Conservation (phyloP, 768 basidiomycete genomes). For the Rhizopogon rudus region DNA sequence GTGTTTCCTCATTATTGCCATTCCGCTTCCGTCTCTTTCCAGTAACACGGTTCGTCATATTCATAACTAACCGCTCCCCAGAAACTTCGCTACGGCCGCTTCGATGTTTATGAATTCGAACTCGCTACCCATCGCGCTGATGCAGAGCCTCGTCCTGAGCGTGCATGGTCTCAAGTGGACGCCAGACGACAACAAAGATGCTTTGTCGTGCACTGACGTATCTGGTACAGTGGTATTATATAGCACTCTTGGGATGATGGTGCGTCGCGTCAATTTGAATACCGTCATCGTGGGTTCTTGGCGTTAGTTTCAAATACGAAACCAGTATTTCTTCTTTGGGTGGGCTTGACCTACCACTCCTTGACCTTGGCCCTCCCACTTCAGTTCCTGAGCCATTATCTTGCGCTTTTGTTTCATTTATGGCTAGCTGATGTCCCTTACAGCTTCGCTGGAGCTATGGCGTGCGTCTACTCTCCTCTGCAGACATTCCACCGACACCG, state of each 20-base stretch:
- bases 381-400: background rate
- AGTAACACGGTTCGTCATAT: background rate
- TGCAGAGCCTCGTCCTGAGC: conserved; percentile 83
- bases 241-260: conserved; percentile 94
- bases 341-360: background rate
- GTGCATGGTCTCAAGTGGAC: conserved; percentile 84
- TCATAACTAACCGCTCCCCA: conserved; percentile 22
- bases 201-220: conserved; percentile 88
- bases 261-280: conserved; percentile 32
- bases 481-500: conserved; percentile 40
- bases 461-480: conserved; percentile 72
- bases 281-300: background rate
- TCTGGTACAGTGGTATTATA: conserved; percentile 88
- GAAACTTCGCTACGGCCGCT: conserved; percentile 75
- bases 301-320: background rate
- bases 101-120: conserved; percentile 95
- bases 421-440: background rate
- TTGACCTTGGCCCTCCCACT: background rate
- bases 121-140: conserved; percentile 89
- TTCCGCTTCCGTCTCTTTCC: background rate
- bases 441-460: conserved; percentile 93
- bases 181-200: conserved; percentile 78
- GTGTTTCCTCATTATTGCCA: conserved; percentile 11
- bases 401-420: background rate
- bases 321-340: background rate